Conservation (phyloP, 1,139 yeast species). For the Suhomyces yuchorum region DNA sequence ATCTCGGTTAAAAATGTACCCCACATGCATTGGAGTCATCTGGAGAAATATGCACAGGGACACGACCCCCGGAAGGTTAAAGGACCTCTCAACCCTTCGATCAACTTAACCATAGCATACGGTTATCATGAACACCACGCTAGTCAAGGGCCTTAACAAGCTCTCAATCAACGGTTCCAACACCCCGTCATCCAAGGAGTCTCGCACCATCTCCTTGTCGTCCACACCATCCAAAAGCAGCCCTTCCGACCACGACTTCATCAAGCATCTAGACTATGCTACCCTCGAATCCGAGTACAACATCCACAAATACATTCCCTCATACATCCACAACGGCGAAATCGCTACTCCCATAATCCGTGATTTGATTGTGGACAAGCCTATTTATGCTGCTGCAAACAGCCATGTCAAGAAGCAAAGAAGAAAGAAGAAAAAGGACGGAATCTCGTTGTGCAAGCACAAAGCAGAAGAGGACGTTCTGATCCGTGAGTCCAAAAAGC, state of each 20-base stretch:
- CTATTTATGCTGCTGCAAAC: constrained; percentile 45
- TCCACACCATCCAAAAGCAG: constrained; percentile 1
- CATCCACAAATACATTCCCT: constrained; percentile 45
- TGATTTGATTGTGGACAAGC: constrained; percentile 40
- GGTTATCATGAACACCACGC: constrained; percentile 11
- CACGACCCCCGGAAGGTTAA: constrained; percentile 7
- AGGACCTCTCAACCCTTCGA: constrained; percentile 1
- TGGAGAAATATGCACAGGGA: neutral
- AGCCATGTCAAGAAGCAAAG: constrained; percentile 31
- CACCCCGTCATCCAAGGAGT: neutral
- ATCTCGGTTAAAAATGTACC: constrained; percentile 11
- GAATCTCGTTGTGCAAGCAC: neutral
- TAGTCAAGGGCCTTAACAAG: constrained; percentile 19
- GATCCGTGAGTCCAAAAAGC: constrained; percentile 7
- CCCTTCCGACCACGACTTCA: constrained; percentile 23
- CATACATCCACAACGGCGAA: constrained; percentile 42
- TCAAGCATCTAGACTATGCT: constrained; percentile 37
- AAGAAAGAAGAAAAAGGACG: constrained; percentile 14
- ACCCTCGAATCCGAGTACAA: constrained; percentile 38
- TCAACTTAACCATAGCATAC: neutral
- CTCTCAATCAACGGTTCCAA: constrained; percentile 13
- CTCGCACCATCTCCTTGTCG: constrained; percentile 2
- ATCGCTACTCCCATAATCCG: constrained; percentile 41
- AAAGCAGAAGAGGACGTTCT: neutral
- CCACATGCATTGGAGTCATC: constrained; percentile 11